Conservation (phyloP, 2,329 filamentous ascomycete genomes). For the Xylaria multiplex region DNA sequence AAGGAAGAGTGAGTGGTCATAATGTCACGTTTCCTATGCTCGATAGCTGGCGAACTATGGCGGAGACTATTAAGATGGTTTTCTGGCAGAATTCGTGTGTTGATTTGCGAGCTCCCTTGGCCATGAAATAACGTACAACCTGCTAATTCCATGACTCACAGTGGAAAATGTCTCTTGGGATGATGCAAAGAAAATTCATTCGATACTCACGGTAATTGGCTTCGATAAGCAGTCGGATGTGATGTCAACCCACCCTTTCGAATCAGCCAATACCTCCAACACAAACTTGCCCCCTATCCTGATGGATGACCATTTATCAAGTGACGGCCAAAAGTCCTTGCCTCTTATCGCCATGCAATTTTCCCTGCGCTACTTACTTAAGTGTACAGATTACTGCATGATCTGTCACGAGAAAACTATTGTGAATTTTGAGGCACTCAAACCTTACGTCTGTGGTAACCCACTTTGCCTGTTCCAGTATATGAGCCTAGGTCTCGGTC, state of each 20-base stretch:
- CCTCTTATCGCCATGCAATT: constrained; percentile 76
- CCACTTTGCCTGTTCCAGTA: constrained; percentile 87
- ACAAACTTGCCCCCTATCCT: constrained; percentile 42
- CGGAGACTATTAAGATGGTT: not conserved
- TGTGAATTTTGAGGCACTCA: constrained; percentile 73
- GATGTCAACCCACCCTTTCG: not conserved
- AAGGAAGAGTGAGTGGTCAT: constrained; percentile 52
- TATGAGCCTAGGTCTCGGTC: constrained; percentile 84
- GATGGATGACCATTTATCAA: constrained; percentile 47
- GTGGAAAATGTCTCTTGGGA: constrained; percentile 30
- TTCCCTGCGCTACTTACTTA: constrained; percentile 77
- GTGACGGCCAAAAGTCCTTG: constrained; percentile 56
- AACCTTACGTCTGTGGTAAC: constrained; percentile 81
- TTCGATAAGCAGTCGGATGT: constrained; percentile 25
- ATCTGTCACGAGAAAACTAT: constrained; percentile 79
- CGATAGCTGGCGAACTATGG: not conserved
- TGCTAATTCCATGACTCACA: constrained; percentile 15
- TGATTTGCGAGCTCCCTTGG: not conserved
- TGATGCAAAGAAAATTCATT: constrained; percentile 61
- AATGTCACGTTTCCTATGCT: not conserved
- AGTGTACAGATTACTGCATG: constrained; percentile 87
- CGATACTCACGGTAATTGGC: constrained; percentile 10
- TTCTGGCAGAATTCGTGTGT: not conserved
- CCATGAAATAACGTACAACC: not conserved
- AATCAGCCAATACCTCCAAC: constrained; percentile 16